Evolutionary conservation across 805 yeast species (phyloP).

Genomic region (Pichia insulana): DNA sequence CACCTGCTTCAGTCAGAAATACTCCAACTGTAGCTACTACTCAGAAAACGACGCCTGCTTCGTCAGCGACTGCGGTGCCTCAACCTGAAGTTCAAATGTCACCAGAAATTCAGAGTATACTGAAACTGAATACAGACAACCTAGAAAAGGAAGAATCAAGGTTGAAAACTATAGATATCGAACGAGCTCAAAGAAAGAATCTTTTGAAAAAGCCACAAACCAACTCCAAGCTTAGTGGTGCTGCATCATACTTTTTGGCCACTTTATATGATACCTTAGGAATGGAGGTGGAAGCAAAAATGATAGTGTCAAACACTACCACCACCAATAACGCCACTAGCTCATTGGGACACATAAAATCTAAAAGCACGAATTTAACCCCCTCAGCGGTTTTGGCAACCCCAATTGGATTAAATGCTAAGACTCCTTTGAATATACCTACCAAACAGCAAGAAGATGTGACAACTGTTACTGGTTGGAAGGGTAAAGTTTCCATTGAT

Average conservation of each 20-base stretch:
- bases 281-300: slow-evolving; percentile 32
- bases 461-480: slow-evolving; percentile 15
- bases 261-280: slow-evolving; percentile 44
- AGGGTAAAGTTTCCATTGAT: slow-evolving; percentile 36
- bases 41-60: slow-evolving; percentile 12
- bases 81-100: neutral
- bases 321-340: slow-evolving; percentile 2
- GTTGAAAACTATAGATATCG: slow-evolving; percentile 28
- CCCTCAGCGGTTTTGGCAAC: slow-evolving; percentile 34
- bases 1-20: neutral
- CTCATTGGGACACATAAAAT: slow-evolving; percentile 1
- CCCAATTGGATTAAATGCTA: slow-evolving; percentile 28
- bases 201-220: slow-evolving; percentile 1
- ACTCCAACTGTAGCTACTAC: neutral
- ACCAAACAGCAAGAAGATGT: neutral
- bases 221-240: slow-evolving; percentile 26
- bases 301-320: slow-evolving; percentile 13
- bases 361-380: slow-evolving; percentile 17
- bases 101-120: slow-evolving; percentile 17
- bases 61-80: slow-evolving; percentile 19
- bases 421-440: slow-evolving; percentile 21
- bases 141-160: slow-evolving; percentile 24
- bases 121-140: slow-evolving; percentile 25
- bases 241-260: slow-evolving; percentile 41
- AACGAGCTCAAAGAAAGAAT: slow-evolving; percentile 37